Base-by-base conservation (phyloP, 202 grass and related monocot species). In the Panicum virgatum region DNA sequence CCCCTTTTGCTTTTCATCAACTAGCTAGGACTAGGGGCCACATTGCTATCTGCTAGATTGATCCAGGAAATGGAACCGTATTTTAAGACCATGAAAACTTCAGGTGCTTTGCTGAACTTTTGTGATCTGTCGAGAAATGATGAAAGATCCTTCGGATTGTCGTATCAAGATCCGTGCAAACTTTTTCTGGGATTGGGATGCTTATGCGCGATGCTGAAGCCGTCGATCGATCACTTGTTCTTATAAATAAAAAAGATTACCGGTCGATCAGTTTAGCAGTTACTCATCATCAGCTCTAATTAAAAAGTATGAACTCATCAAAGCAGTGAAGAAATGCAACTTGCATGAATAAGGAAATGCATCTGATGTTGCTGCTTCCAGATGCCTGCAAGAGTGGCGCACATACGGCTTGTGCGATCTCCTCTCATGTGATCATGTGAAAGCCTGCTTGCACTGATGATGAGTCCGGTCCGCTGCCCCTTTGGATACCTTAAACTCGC, bases 401-500 rank as follows among this genome's bases (percentile, higher is more conserved):
- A 29, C 43, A 32, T 22, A 54, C 52, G 20, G 19, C 12, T 22
- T 73, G 29, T 34, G 12, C 52, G 54, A 78, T 43, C 40, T 3
- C 3, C 40, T 51, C 59, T 72, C 77, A 66, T 79, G 79, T 57
- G 74, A 86, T 75, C 88, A 80, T 75, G 79, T 83, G 88, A 40
- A 39, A 48, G 67, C 10, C 38, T 4, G 32, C 32, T 16, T 63
- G 62, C 6, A 19, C 37, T 65, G 77, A 82, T 45, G 19, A 39
- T n/a, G n/a, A n/a, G n/a, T n/a, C n/a, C n/a, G n/a, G 22, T 75
- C 36, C 32, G 36, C n/a, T 50, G 71, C 11, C 7, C 7, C 73
- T 61, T 86, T 86, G 83, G 88, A 86, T 86, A 82, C 66, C 83
- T 86, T 78, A 77, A 78, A 72, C 57, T 57, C 29, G 78, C 72